Conservation (phyloP, 306 rosid genomes). For the Trifolium subterraneum region DNA sequence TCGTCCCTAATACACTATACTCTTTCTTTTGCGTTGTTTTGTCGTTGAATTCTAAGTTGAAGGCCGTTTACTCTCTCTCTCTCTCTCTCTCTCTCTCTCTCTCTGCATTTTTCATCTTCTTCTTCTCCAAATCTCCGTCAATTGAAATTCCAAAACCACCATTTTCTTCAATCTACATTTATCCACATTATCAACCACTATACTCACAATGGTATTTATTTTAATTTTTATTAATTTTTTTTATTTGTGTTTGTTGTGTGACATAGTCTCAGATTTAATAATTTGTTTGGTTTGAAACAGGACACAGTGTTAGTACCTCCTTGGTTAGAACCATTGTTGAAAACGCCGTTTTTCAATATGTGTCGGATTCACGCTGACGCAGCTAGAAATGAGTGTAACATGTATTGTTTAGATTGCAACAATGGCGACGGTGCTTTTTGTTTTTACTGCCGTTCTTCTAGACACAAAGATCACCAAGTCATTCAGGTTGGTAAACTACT, state of each 20-base stretch:
- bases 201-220: conserved; percentile 27
- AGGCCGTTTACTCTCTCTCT: conserved; percentile 57
- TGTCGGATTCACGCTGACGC: conserved; percentile 83
- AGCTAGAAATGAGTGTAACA: conserved; percentile 81
- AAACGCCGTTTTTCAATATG: conserved; percentile 68
- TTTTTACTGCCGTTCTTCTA: conserved; percentile 85
- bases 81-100: conserved; percentile 36
- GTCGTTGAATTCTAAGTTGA: conserved; percentile 66
- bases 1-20: conserved; percentile 42
- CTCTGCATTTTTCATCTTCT: conserved; percentile 13
- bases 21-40: conserved; percentile 49
- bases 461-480: conserved; percentile 90
- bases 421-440: conserved; percentile 78
- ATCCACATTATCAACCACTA: conserved; percentile 39
- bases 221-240: not conserved
- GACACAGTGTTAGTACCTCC: conserved; percentile 79
- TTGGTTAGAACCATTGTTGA: conserved; percentile 82
- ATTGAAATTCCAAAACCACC: conserved; percentile 25
- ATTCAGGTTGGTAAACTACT: conserved; percentile 59
- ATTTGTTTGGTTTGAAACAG: conserved; percentile 44
- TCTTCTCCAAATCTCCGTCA: conserved; percentile 29
- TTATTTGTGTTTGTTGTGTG: fast-evolving
- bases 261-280: not conserved
- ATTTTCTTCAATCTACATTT: conserved; percentile 15
- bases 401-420: conserved; percentile 90